phyloP scores from a whole-genome alignment of 495 filamentous ascomycete genomes.

The Chaetomium fimeti region DNA sequence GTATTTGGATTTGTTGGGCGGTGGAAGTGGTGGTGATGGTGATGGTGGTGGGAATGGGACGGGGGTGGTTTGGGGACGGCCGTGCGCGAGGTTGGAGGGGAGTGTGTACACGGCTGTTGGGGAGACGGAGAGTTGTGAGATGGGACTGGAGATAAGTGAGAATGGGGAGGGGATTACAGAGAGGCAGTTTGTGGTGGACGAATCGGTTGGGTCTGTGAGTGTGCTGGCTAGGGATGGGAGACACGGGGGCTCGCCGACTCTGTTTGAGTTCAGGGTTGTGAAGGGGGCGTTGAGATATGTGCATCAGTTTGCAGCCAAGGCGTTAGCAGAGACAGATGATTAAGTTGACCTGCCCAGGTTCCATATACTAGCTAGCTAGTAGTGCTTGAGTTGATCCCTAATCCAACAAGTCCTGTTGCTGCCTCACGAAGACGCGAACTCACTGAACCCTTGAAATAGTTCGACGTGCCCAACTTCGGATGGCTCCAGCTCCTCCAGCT shows the following conservation, averaged over 20 bases:
- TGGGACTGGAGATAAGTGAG: background rate
- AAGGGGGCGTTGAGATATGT: constrained; percentile 7
- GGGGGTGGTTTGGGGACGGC: background rate
- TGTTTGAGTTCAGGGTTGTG: constrained; percentile 6
- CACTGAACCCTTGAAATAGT: background rate
- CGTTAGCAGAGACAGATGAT: background rate
- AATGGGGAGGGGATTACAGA: background rate
- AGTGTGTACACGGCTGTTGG: background rate
- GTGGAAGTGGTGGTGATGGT: too few relatives aligned
- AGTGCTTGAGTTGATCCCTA: too few relatives aligned
- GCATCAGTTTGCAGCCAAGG: constrained; percentile 3
- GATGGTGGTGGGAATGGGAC: background rate
- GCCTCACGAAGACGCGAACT: background rate
- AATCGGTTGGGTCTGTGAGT: background rate
- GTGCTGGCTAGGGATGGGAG: background rate
- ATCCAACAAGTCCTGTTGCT: too few relatives aligned
- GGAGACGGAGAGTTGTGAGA: background rate
- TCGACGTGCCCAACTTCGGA: background rate
- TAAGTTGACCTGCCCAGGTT: too few relatives aligned
- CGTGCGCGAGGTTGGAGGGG: background rate
- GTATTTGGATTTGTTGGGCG: background rate
- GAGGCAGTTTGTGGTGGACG: background rate
- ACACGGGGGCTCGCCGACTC: background rate
- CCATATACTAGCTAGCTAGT: too few relatives aligned
- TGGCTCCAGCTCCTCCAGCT: constrained; percentile 1